Evolutionary conservation across 495 filamentous ascomycete genomes (phyloP).

Genomic region (Daldinia grandis): DNA sequence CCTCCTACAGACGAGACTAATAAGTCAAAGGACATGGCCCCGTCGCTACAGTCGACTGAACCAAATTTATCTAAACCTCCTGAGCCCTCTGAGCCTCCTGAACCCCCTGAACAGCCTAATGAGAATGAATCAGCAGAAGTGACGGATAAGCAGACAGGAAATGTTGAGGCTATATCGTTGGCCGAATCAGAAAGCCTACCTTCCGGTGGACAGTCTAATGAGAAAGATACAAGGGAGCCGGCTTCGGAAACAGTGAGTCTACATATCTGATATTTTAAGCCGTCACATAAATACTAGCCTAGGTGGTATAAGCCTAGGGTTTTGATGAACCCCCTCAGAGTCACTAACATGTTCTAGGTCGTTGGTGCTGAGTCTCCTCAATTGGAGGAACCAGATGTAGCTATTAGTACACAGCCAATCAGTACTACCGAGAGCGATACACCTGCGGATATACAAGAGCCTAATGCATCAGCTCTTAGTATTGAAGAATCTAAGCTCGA

Average conservation of each 20-base stretch:
- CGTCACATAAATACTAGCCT: neutral
- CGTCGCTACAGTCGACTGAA: neutral
- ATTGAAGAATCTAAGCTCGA: constrained; percentile 9
- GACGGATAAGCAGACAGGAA: constrained; percentile 6
- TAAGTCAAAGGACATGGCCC: constrained; percentile 26
- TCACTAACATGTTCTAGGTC: constrained; percentile 9
- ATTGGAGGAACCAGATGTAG: constrained; percentile 8
- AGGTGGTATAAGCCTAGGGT: neutral
- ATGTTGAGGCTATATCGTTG: constrained; percentile 3
- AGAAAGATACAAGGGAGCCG: constrained; percentile 1
- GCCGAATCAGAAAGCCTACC: constrained; percentile 11
- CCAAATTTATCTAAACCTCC: neutral
- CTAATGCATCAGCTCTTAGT: neutral
- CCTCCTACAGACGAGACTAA: constrained; percentile 20
- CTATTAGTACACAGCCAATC: constrained; percentile 8
- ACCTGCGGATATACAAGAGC: neutral
- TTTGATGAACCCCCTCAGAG: neutral
- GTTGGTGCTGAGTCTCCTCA: constrained; percentile 19
- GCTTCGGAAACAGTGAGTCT: constrained; percentile 14
- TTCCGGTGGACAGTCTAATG: neutral
- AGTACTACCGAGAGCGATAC: neutral
- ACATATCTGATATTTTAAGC: neutral
- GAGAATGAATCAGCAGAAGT: constrained; percentile 7
- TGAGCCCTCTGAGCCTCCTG: constrained; percentile 24
- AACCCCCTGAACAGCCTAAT: constrained; percentile 13